Percentiles rank a stretch among this genome's conserved stretches.
Conservation (phyloP, 768 basidiomycete species). For the Hygrocybe coccinea region DNA sequence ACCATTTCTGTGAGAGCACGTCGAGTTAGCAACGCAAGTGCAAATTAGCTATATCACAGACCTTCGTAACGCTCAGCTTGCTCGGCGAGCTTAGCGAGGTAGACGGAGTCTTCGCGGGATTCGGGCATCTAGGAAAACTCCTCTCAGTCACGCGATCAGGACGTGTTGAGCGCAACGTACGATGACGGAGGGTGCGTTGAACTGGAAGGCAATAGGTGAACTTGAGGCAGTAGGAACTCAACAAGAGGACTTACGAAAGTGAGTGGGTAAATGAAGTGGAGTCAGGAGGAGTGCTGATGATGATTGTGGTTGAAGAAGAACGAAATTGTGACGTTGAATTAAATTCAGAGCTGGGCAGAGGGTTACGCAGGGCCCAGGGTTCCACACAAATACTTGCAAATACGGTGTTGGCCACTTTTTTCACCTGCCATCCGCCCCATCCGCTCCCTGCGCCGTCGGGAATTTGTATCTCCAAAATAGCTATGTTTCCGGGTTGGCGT, state of each 20-base stretch:
- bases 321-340: neutral
- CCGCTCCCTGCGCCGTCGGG: no score
- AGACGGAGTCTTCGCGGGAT: slow-evolving; percentile 93
- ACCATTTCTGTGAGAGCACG: slow-evolving; percentile 72
- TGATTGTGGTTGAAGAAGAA: neutral
- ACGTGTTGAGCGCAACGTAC: slow-evolving; percentile 32
- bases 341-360: slow-evolving; percentile 11
- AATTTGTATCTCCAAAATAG: no score
- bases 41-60: slow-evolving; percentile 26
- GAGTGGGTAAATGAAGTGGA: neutral
- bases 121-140: slow-evolving; percentile 61
- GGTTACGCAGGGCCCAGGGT: slow-evolving; percentile 6
- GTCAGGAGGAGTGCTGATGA: slow-evolving; percentile 2
- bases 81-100: slow-evolving; percentile 99
- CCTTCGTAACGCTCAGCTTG: slow-evolving; percentile 99
- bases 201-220: slow-evolving; percentile 28
- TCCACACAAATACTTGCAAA: neutral
- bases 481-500: no score
- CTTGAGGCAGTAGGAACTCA: slow-evolving; percentile 31
- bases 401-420: neutral
- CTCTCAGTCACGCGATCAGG: slow-evolving; percentile 23
- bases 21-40: slow-evolving; percentile 13
- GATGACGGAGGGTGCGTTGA: slow-evolving; percentile 25
- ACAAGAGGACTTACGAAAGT: slow-evolving; percentile 37
- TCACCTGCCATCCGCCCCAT: no score